phyloP scores from a whole-genome alignment of 1,284 basidiomycete species.

The Ganoderma boninense region DNA sequence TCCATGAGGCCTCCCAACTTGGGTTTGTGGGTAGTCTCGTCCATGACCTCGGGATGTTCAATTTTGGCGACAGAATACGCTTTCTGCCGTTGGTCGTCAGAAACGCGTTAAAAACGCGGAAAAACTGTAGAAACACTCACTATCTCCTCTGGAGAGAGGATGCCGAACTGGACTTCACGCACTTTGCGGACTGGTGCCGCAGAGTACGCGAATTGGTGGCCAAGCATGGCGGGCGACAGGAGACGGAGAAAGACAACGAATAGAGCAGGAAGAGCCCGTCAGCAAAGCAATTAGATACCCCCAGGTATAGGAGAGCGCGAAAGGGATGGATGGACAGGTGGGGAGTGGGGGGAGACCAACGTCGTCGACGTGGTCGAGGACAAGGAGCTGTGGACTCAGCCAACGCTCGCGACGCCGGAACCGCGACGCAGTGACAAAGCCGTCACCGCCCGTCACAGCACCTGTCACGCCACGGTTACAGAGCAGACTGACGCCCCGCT shows the following conservation, averaged over 20 bases:
- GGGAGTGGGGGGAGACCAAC: constrained; percentile 22
- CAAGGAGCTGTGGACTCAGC: constrained; percentile 35
- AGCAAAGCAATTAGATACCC: constrained; percentile 23
- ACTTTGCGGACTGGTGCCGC: constrained; percentile 94
- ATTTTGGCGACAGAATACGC: constrained; percentile 98
- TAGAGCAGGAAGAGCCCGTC: constrained; percentile 27
- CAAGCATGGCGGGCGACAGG: constrained; percentile 63
- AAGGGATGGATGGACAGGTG: constrained; percentile 10
- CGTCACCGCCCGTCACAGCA: constrained; percentile 12
- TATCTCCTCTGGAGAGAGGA: constrained; percentile 99
- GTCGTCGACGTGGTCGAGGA: constrained; percentile 37
- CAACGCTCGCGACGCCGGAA: constrained; percentile 32
- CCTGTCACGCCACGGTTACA: constrained; percentile 12
- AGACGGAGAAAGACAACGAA: constrained; percentile 26
- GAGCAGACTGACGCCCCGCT: constrained; percentile 7
- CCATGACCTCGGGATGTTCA: constrained; percentile 98
- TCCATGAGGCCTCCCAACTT: constrained; percentile 97
- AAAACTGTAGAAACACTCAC: constrained; percentile 59
- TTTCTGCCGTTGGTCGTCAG: constrained; percentile 68
- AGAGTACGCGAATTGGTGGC: constrained; percentile 90
- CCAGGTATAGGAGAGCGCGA: constrained; percentile 26
- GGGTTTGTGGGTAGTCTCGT: constrained; percentile 89
- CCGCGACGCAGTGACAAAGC: constrained; percentile 27
- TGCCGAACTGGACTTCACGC: constrained; percentile 99
- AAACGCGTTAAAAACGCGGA: constrained; percentile 27